Conservation (phyloP, 257 asterid genomes). For the Gentiana dahurica region DNA sequence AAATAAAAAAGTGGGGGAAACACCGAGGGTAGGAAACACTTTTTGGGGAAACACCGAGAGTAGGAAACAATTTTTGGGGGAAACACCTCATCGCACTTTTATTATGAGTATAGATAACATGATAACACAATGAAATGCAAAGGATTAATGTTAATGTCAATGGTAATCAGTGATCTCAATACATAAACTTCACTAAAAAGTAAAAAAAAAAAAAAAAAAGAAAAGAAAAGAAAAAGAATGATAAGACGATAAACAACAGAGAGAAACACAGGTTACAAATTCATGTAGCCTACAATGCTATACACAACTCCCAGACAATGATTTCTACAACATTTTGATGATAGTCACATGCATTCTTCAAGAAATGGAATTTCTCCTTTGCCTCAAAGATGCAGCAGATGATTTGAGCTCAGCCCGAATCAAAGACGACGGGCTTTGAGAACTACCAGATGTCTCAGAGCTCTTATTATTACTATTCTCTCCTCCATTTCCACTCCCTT, state of each 20-base stretch:
- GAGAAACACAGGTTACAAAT: no score
- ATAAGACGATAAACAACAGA: no score
- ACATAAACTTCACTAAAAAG: no score
- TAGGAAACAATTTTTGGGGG: no score
- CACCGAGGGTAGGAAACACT: no score
- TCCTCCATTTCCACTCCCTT: conserved; percentile 28
- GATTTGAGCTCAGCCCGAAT: conserved; percentile 46
- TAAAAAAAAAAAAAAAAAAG: neutral
- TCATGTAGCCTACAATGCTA: conserved; percentile 4
- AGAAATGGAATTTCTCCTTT: conserved; percentile 74
- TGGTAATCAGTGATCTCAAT: no score
- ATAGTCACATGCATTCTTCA: conserved; percentile 6
- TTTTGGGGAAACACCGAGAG: no score
- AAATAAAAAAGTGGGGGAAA: no score
- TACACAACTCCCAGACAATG: conserved; percentile 9
- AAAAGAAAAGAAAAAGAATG: neutral
- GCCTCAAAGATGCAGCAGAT: conserved; percentile 38
- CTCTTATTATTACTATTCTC: conserved; percentile 41
- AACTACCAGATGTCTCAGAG: conserved; percentile 81
- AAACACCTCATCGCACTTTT: no score
- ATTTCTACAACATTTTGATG: neutral
- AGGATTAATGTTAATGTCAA: neutral
- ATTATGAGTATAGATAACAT: neutral
- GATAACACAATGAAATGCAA: neutral
- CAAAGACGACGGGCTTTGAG: conserved; percentile 73